Evolutionary conservation across 495 filamentous ascomycete species (phyloP).

Genomic region (Penicillium chermesinum): DNA sequence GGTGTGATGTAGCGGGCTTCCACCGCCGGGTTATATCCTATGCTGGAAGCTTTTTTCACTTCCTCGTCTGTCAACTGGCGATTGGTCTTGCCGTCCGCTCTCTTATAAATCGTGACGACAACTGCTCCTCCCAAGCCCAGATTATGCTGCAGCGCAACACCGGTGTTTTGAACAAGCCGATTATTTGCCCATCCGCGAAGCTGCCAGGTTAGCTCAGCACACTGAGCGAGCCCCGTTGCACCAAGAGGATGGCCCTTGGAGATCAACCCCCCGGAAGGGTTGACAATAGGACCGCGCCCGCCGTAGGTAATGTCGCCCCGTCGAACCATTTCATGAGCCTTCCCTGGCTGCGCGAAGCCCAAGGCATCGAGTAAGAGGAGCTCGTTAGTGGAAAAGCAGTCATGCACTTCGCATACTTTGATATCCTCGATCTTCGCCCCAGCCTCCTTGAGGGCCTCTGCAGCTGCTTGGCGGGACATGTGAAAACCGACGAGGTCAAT

Average conservation of each 20-base stretch:
- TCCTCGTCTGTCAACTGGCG: conserved; percentile 40
- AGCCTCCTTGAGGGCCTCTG: conserved; percentile 68
- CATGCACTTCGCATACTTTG: conserved; percentile 84
- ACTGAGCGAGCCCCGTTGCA: conserved; percentile 87
- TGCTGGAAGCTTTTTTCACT: conserved; percentile 48
- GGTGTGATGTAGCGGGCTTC: conserved; percentile 46
- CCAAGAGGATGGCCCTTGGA: conserved; percentile 93
- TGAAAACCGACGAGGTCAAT: conserved; percentile 85
- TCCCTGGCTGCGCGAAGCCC: conserved; percentile 67
- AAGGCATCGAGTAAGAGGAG: conserved; percentile 79
- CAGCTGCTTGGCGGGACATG: conserved; percentile 69
- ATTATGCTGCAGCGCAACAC: conserved; percentile 75
- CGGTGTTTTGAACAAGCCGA: conserved; percentile 59
- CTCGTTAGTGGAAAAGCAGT: conserved; percentile 94
- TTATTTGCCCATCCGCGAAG: conserved; percentile 93
- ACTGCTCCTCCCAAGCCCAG: conserved; percentile 79
- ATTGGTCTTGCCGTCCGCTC: conserved; percentile 59
- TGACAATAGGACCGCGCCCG: conserved; percentile 68
- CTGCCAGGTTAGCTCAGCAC: conserved; percentile 92
- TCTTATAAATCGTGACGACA: conserved; percentile 72
- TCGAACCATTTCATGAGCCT: conserved; percentile 87
- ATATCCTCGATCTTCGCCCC: conserved; percentile 60
- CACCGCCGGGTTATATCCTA: conserved; percentile 82
- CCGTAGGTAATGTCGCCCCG: conserved; percentile 89
- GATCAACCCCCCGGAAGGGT: conserved; percentile 87